Percentiles rank a stretch among this genome's conserved stretches.
Evolutionary conservation across 2,329 filamentous ascomycete genomes (phyloP).

Genomic region (Colletotrichum theobromicola): DNA sequence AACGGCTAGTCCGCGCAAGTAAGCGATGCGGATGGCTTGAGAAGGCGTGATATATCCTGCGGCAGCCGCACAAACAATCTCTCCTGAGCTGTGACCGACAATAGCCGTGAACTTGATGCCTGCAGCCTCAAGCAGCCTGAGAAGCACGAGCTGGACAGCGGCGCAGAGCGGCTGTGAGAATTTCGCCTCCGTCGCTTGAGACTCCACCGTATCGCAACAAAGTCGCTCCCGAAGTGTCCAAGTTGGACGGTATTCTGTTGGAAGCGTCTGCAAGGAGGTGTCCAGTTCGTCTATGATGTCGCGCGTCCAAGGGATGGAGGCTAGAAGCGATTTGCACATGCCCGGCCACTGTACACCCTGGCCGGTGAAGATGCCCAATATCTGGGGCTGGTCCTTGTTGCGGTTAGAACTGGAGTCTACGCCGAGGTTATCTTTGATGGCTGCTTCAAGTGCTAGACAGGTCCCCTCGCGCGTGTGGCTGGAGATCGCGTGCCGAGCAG

Average conservation of each 20-base stretch:
- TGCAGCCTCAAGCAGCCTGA: constrained; percentile 30
- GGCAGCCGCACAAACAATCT: constrained; percentile 56
- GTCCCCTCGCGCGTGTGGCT: not conserved
- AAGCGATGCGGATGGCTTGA: constrained; percentile 50
- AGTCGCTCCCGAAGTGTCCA: constrained; percentile 32
- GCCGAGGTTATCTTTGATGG: not conserved
- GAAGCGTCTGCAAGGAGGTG: constrained; percentile 13
- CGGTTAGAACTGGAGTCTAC: not conserved
- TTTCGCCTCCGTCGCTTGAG: constrained; percentile 24
- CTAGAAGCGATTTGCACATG: constrained; percentile 20
- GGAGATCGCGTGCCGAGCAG: not conserved
- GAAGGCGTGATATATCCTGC: constrained; percentile 43
- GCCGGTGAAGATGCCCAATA: constrained; percentile 33
- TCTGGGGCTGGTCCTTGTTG: not conserved
- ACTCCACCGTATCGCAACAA: not conserved
- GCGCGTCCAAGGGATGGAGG: not conserved
- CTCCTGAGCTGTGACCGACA: constrained; percentile 54
- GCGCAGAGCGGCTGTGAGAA: constrained; percentile 36
- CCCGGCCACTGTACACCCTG: constrained; percentile 36
- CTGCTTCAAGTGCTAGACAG: not conserved
- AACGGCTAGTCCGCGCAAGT: constrained; percentile 44
- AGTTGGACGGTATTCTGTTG: constrained; percentile 24
- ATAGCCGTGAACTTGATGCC: constrained; percentile 40
- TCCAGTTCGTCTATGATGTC: constrained; percentile 25
- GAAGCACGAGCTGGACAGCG: constrained; percentile 32